phyloP scores from a whole-genome alignment of 2,329 filamentous ascomycete species.

The Hortaea werneckii region DNA sequence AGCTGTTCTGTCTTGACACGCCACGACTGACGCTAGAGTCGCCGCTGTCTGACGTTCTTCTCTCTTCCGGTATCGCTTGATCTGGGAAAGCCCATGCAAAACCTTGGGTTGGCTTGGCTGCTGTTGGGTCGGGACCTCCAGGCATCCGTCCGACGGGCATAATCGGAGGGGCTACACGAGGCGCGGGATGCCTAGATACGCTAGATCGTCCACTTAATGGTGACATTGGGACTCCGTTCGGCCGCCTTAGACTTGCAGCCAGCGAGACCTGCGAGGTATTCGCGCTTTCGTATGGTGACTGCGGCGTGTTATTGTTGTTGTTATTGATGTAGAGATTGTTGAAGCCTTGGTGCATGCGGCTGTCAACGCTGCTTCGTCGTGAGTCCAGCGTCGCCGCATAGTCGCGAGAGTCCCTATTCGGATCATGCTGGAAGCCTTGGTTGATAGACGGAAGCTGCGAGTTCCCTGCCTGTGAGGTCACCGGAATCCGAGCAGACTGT shows the following conservation, averaged over 20 bases:
- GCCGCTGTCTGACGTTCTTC: constrained; percentile 38
- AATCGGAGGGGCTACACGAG: constrained; percentile 64
- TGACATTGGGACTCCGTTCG: constrained; percentile 37
- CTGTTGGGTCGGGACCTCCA: constrained; percentile 53
- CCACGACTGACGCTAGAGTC: constrained; percentile 37
- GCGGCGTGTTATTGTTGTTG: constrained; percentile 47
- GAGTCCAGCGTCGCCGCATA: constrained; percentile 44
- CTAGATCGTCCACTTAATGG: constrained; percentile 28
- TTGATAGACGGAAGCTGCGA: constrained; percentile 46
- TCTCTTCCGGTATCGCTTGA: constrained; percentile 49
- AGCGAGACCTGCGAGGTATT: constrained; percentile 69
- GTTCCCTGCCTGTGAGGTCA: constrained; percentile 22
- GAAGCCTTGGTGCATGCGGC: constrained; percentile 63
- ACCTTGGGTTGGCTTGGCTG: constrained; percentile 70
- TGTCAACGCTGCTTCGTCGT: constrained; percentile 69
- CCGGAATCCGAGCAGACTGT: constrained; percentile 29
- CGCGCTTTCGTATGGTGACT: constrained; percentile 64
- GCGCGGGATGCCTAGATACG: constrained; percentile 31
- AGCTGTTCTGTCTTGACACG: constrained; percentile 61
- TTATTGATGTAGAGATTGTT: constrained; percentile 57
- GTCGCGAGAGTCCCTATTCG: constrained; percentile 29
- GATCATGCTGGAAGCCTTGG: constrained; percentile 36
- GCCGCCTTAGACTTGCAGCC: constrained; percentile 54
- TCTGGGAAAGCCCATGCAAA: constrained; percentile 79
- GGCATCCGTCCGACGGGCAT: constrained; percentile 55